Percentiles rank a stretch among this genome's conserved stretches.
Conservation (phyloP, 352 stramenopile species). For the Globisporangium rhizosaccharum region DNA sequence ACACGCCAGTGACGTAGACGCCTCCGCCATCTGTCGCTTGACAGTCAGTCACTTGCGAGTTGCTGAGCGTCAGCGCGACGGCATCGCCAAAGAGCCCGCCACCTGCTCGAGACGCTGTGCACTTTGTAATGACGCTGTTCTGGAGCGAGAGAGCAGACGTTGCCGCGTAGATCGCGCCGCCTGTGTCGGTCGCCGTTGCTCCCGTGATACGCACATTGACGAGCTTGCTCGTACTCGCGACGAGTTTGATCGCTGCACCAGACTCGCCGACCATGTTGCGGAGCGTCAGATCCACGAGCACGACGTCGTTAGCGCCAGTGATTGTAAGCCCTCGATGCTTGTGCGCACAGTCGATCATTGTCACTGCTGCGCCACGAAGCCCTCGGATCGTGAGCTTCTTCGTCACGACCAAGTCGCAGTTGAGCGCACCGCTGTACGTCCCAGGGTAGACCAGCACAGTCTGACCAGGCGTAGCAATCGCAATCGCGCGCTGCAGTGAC, state of each 20-base stretch:
- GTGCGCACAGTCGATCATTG: constrained; percentile 32
- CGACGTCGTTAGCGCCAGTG: constrained; percentile 1
- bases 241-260: constrained; percentile 27
- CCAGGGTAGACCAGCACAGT: constrained; percentile 53
- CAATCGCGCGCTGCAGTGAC: constrained; percentile 35
- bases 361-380: constrained; percentile 25
- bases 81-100: constrained; percentile 28
- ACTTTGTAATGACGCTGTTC: constrained; percentile 14
- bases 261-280: constrained; percentile 9
- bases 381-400: constrained; percentile 32
- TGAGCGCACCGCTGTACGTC: constrained; percentile 22
- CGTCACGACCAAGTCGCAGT: constrained; percentile 34
- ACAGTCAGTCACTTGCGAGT: constrained; percentile 13
- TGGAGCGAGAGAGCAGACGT: constrained; percentile 22
- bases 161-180: constrained; percentile 27
- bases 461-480: constrained; percentile 22
- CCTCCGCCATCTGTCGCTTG: constrained; percentile 22
- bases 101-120: constrained; percentile 18
- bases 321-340: constrained; percentile 25
- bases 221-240: constrained; percentile 12
- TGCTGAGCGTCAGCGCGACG: constrained; percentile 12
- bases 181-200: constrained; percentile 12
- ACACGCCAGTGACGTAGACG: constrained; percentile 20
- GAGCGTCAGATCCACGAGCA: constrained; percentile 26
- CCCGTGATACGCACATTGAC: constrained; percentile 12